A percentile compares a stretch with the other conserved stretches of the same genome.
Conservation (phyloP, 768 basidiomycete species). For the Lentinula raphanica region DNA sequence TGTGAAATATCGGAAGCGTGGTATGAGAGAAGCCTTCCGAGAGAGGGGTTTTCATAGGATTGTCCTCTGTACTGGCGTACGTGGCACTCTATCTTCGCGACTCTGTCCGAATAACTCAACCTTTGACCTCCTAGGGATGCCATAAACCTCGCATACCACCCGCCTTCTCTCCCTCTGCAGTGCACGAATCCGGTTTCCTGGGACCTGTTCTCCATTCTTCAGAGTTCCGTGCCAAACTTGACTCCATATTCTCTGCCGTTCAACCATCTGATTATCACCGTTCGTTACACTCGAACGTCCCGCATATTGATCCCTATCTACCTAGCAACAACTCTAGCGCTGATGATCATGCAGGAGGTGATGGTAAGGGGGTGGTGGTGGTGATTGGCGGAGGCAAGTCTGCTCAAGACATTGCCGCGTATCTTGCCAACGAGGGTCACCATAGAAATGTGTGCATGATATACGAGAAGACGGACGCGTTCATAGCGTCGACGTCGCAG, state of each 20-base stretch:
- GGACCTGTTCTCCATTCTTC: constrained; percentile 51
- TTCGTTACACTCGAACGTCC: not conserved
- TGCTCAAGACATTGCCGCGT: constrained; percentile 52
- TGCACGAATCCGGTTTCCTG: constrained; percentile 30
- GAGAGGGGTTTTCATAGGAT: constrained; percentile 41
- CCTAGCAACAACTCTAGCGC: not conserved
- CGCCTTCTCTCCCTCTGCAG: constrained; percentile 30
- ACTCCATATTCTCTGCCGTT: constrained; percentile 33
- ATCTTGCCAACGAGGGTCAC: constrained; percentile 42
- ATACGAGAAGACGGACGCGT: constrained; percentile 47
- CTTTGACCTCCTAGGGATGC: constrained; percentile 47
- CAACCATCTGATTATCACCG: constrained; percentile 14
- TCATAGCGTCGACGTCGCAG: constrained; percentile 40
- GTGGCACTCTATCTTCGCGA: constrained; percentile 12
- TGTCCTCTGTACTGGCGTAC: constrained; percentile 54
- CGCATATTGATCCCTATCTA: not conserved
- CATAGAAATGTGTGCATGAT: constrained; percentile 41
- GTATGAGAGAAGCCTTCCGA: constrained; percentile 16
- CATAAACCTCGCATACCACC: constrained; percentile 46
- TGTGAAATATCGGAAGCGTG: constrained; percentile 28
- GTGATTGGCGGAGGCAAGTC: constrained; percentile 66
- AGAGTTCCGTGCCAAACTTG: constrained; percentile 36
- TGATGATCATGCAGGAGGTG: not conserved
- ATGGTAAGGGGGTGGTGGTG: constrained; percentile 28
- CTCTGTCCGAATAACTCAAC: not conserved